A percentile compares a stretch with the other conserved stretches of the same genome.
Evolutionary conservation across 2,329 filamentous ascomycete genomes (phyloP).

Genomic region (Aureobasidium namibiae): DNA sequence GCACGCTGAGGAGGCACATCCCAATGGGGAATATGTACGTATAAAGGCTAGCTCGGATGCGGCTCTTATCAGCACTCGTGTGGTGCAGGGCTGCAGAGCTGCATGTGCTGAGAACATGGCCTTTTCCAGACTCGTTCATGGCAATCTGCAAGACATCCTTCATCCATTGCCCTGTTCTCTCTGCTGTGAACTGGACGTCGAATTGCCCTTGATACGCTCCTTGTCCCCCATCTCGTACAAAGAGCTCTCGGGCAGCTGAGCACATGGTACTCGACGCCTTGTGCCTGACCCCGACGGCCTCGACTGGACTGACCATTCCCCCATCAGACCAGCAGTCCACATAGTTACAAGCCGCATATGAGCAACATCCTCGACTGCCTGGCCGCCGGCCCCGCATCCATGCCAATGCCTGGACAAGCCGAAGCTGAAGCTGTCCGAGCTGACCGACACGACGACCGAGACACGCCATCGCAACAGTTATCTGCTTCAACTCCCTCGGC

Average conservation of each 20-base stretch:
- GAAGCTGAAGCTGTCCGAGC: neutral
- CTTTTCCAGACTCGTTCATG: neutral
- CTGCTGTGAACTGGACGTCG: neutral
- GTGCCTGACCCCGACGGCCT: neutral
- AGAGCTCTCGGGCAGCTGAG: neutral
- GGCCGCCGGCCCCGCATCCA: neutral
- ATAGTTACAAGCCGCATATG: neutral
- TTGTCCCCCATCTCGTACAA: neutral
- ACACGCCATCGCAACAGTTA: neutral
- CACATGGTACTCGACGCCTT: slow-evolving; percentile 6
- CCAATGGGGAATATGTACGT: neutral
- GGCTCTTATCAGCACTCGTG: slow-evolving; percentile 3
- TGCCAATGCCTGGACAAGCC: neutral
- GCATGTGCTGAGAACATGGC: neutral
- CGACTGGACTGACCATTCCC: neutral
- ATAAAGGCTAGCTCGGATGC: neutral
- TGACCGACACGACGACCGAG: neutral
- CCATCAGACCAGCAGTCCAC: neutral
- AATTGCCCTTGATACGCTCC: neutral
- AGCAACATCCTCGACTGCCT: slow-evolving; percentile 10
- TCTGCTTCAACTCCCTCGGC: neutral
- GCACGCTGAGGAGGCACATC: neutral
- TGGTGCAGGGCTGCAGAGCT: neutral
- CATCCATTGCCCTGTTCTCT: neutral
- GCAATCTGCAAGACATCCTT: neutral